Evolutionary conservation across 805 yeast genomes (phyloP).

Genomic region (Geotrichum ghanense): DNA sequence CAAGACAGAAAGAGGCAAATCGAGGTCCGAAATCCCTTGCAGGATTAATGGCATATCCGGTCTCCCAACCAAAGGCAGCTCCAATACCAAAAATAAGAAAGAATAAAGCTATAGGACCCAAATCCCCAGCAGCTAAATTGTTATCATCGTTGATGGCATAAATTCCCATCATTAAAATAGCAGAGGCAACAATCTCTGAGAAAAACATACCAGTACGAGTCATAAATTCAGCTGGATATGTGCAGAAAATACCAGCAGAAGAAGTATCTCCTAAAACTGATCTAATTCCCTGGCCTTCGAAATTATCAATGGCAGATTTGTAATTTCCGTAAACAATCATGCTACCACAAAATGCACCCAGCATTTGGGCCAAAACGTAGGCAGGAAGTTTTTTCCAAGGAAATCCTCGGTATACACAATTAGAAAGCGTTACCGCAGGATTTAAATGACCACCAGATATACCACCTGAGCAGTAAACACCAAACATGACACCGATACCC

Average conservation of each 20-base stretch:
- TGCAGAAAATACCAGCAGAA: conserved; percentile 36
- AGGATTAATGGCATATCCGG: conserved; percentile 44
- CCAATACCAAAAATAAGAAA: conserved; percentile 36
- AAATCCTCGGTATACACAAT: conserved; percentile 39
- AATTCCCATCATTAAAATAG: conserved; percentile 34
- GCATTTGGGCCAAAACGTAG: conserved; percentile 35
- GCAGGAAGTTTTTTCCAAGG: conserved; percentile 37
- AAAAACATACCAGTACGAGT: conserved; percentile 34
- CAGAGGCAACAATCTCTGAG: conserved; percentile 37
- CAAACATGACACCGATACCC: conserved; percentile 45
- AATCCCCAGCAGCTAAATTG: conserved; percentile 34
- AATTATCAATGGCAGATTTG: conserved; percentile 29
- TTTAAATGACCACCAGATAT: conserved; percentile 49
- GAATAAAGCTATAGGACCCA: conserved; percentile 38
- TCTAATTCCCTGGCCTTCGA: conserved; percentile 23
- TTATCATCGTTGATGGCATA: conserved; percentile 42
- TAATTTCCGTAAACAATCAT: conserved; percentile 36
- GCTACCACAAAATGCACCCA: conserved; percentile 40
- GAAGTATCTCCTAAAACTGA: conserved; percentile 24
- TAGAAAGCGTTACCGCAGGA: conserved; percentile 39
- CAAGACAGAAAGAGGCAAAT: conserved; percentile 36
- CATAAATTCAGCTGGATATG: conserved; percentile 33
- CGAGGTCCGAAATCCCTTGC: conserved; percentile 49
- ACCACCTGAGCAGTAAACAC: conserved; percentile 41
- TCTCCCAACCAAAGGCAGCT: conserved; percentile 38